Base-by-base conservation (phyloP, 371 early-diverging fungal genomes). In the Apophysomyces elegans region DNA sequence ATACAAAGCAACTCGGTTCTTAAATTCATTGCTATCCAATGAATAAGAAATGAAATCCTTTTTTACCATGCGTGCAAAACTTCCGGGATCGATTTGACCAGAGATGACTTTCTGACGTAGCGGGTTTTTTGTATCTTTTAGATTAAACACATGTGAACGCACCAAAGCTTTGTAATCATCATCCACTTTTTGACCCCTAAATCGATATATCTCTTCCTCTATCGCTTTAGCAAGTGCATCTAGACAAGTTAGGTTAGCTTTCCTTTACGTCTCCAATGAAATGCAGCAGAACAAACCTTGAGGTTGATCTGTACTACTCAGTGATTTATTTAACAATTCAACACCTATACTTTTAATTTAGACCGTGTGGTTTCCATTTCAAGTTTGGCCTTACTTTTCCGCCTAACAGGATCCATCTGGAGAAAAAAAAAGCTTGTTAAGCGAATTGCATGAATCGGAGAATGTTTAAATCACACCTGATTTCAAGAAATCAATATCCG, bases 81-180 rank as follows among this genome's bases (percentile, higher is more conserved):
- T n/a, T 5, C 35, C 8, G 7, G 69, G 69, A 6, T 43, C 62
- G 36, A 68, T 64, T 5, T 46, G 45, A 36, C 69, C 69, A 8
- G 63, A 68, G 18, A 68, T 41, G 21, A 68, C 57, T 18, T 36
- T 66, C 57, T 64, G 47, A n/a, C 69, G 60, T 44, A 68, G 44
- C 2, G 64, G 59, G 54, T 67, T 64, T 14, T 64, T 67, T 13
- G 61, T 37, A 16, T 71, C 65, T 62, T 67, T 67, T 13, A 71
- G 67, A 21, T 71, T 71, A 56, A 67, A 64, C 12, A 71, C 32
- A 50, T 67, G 71, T 4, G 71, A 64, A 7, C 71, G 64, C 3
- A 71, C 16, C 7, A 67, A 67, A 43, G 63, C 67, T 37, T 71
- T 71, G 59, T 71, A 71, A 11, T 46, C 65, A 9, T n/a, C 39